Percentiles rank a stretch among this genome's conserved stretches.
Conservation (phyloP, 2,329 filamentous ascomycete species). For the Diaporthe sp. region DNA sequence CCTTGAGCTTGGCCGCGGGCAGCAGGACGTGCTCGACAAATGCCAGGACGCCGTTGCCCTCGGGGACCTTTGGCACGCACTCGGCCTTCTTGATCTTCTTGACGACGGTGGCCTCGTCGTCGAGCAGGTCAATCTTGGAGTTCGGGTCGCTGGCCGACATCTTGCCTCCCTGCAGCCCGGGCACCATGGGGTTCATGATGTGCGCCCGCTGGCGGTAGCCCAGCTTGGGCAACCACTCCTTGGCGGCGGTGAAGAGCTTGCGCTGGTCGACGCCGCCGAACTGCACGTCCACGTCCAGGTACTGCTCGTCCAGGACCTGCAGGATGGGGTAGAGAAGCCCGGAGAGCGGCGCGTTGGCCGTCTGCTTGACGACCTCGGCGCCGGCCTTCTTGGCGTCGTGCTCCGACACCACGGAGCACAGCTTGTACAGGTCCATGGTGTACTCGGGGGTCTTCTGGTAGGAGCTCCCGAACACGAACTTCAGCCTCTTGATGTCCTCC, state of each 20-base stretch:
- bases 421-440: conserved; percentile 88
- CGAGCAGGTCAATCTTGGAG: conserved; percentile 95
- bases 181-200: conserved; percentile 81
- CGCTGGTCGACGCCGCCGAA: conserved; percentile 89
- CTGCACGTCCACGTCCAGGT: conserved; percentile 89
- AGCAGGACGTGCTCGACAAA: conserved; percentile 92
- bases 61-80: conserved; percentile 80
- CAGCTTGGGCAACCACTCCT: conserved; percentile 86
- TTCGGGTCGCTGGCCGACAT: conserved; percentile 79
- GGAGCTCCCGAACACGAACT: conserved; percentile 86
- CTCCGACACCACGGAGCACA: conserved; percentile 79
- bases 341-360: conserved; percentile 79
- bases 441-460: conserved; percentile 84
- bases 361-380: conserved; percentile 95
- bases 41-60: conserved; percentile 88
- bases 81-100: conserved; percentile 91
- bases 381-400: conserved; percentile 92
- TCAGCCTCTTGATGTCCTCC: conserved; percentile 76
- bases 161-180: conserved; percentile 84
- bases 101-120: conserved; percentile 78
- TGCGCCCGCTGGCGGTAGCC: conserved; percentile 82
- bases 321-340: conserved; percentile 88
- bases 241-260: conserved; percentile 89
- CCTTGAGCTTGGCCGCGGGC: conserved; percentile 77
- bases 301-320: conserved; percentile 91